Evolutionary conservation across 192 early-diverging fungal species (phyloP).

Genomic region (Coemansia sp.): DNA sequence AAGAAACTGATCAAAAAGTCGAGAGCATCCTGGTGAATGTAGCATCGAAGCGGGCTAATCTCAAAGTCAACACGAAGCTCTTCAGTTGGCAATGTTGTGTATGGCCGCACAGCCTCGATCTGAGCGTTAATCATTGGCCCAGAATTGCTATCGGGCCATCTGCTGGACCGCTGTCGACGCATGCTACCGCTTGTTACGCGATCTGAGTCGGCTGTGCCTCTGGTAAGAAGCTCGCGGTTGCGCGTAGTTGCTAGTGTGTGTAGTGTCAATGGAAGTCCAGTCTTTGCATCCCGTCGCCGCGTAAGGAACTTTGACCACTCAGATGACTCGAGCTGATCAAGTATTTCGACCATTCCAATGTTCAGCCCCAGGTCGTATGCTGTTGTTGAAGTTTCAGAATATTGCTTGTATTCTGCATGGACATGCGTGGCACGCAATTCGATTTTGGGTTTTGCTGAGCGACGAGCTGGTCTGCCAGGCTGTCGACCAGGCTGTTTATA

Average conservation of each 20-base stretch:
- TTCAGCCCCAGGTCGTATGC: slow-evolving; percentile 41
- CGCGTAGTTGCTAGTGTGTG: slow-evolving; percentile 41
- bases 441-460: slow-evolving; percentile 45
- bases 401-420: slow-evolving; percentile 45
- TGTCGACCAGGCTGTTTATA: slow-evolving; percentile 7
- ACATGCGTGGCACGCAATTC: slow-evolving; percentile 41
- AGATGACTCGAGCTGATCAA: slow-evolving; percentile 49
- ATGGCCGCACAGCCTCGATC: slow-evolving; percentile 50
- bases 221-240: slow-evolving; percentile 45
- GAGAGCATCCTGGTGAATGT: slow-evolving; percentile 93
- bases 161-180: slow-evolving; percentile 34
- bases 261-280: slow-evolving; percentile 40
- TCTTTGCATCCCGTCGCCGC: slow-evolving; percentile 42
- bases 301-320: slow-evolving; percentile 55
- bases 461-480: slow-evolving; percentile 11
- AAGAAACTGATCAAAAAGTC: slow-evolving; percentile 81
- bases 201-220: slow-evolving; percentile 42
- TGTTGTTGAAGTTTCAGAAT: slow-evolving; percentile 28
- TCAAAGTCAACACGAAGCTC: slow-evolving; percentile 56
- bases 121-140: slow-evolving; percentile 44
- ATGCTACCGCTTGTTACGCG: slow-evolving; percentile 34
- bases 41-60: slow-evolving; percentile 78
- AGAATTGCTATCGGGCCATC: slow-evolving; percentile 38
- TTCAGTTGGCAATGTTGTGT: slow-evolving; percentile 32
- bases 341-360: slow-evolving; percentile 43